Base-by-base conservation (phyloP, 495 filamentous ascomycete genomes). In the Lasiosphaeris hirsuta region DNA sequence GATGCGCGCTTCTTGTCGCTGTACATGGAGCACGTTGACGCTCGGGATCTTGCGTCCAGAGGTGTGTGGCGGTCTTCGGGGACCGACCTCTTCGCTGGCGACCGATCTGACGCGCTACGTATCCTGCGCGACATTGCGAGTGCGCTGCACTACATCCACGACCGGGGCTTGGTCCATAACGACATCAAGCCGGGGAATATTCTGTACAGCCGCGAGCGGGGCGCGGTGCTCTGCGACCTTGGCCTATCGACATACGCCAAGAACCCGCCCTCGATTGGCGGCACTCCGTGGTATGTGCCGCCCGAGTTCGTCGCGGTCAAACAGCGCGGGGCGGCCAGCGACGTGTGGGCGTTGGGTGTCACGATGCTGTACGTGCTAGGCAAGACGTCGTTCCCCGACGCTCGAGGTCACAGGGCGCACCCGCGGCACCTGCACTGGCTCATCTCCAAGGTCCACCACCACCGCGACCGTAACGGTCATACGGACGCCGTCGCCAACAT, bases 101-200 rank as follows among this genome's bases (percentile, higher is more conserved):
- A 62, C 42, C 68, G 72, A 4, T 52, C 58, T 6, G 76, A 80
- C 48, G 75, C 69, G 14, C 15, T 69, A 39, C 73, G 75, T 51
- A 80, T 80, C 42, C 55, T 80, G 8, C 71, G 69, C 23, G 77
- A 80, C 55, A 77, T 74, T 30, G 64, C 72, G 34, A 63, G 69
- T 51, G 78, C 73, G 7, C 55, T 79, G 53, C 65, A 76, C 51
- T 81, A 78, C 65, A 66, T 79, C 19, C 76, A 78, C 64, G 63
- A 68, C 48, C 71, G 70, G 37, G 68, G 69, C 13, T 65, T 76
- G 33, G 70, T 77, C 46, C 77, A 79, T 57, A 79, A 78, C 65
- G 76, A 79, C 59, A 79, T 81, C 66, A 78, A 79, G 55, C 77
- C 77, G 14, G 75, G 74, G 14, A 81, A 79, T 41, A 78, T 81